Evolutionary conservation across 352 stramenopile genomes (phyloP), one percentile per base, ranked within the genome.

Genomic region (Globisporangium megalacanthum): DNA sequence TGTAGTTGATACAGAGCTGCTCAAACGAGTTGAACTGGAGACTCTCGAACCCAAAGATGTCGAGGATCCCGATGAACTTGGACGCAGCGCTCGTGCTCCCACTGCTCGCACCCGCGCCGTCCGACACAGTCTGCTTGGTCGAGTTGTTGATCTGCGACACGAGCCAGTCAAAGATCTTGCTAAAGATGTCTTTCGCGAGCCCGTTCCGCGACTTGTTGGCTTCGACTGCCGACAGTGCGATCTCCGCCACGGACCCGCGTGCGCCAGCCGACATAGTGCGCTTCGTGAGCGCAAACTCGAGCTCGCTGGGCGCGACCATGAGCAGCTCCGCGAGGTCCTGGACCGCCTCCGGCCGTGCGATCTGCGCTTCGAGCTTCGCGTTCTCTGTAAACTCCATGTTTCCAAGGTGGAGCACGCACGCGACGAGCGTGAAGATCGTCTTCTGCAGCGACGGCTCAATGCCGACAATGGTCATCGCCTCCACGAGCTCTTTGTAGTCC

Each of bases 11-110:
- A 65, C 93, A 98, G 11, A 98, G 75, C 61, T 99, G 96, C 72
- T 98, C 93, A 53, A 98, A 98, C 19, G 86, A 97, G 66, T 96
- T 96, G 33, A 87, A 72, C 61, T 97, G 77, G 54, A 98, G 85
- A 42, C 78, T 93, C 72, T 99, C 96, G 67, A 99, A 99, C 4
- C 96, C 95, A 69, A 98, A 99, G 50, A 99, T 98, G 75, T 99
- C 96, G 45, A 98, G 70, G 44, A 98, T 96, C 56, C 93, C 92
- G 71, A 98, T 98, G 56, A 97, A 94, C 48, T 82, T 88, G 25
- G 70, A 70, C 6, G 78, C 67, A 5, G 54, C 65, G 11, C 60
- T 63, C 1, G 61, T 65, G 8, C 52, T 61, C 6, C 52, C 58
- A 29, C 41, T 62, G 4, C 63, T 59, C 25, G 25, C 25, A 5